Evolutionary conservation across 768 basidiomycete species (phyloP).

Genomic region (Wakefieldia striispora): DNA sequence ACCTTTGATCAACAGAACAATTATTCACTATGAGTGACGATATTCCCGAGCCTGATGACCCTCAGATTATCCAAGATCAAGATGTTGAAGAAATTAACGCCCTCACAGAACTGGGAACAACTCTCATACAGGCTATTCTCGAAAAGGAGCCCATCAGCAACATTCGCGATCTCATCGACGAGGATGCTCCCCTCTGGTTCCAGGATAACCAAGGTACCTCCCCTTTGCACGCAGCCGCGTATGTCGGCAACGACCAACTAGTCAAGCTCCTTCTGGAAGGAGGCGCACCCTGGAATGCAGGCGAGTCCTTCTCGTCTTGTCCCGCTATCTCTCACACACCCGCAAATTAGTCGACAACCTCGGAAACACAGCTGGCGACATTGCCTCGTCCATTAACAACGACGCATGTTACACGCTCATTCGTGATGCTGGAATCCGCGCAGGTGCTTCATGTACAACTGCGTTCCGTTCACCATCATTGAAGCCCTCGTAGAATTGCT

Average conservation of each 20-base stretch:
- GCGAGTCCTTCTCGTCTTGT: conserved; percentile 37
- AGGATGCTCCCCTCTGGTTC: conserved; percentile 85
- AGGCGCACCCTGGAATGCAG: conserved; percentile 91
- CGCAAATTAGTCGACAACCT: conserved; percentile 62
- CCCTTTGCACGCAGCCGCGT: conserved; percentile 84
- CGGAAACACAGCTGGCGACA: conserved; percentile 83
- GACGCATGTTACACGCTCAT: conserved; percentile 70
- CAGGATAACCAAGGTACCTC: conserved; percentile 85
- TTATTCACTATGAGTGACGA: conserved; percentile 12
- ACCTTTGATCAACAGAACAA: not conserved
- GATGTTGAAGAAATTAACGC: conserved; percentile 40
- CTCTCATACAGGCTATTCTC: conserved; percentile 59
- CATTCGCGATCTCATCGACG: conserved; percentile 51
- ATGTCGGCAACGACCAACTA: conserved; percentile 62
- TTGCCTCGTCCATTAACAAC: conserved; percentile 86
- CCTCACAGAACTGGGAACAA: conserved; percentile 55
- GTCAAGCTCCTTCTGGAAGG: conserved; percentile 66
- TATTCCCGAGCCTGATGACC: conserved; percentile 2
- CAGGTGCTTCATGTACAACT: conserved; percentile 51
- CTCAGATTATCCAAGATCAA: conserved; percentile 24
- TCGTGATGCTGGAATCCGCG: conserved; percentile 89
- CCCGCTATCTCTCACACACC: not conserved
- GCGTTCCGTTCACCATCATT: conserved; percentile 4
- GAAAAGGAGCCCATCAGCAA: conserved; percentile 40
- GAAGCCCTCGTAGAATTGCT: conserved; percentile 56